Base-by-base conservation (phyloP, 176 grass and related monocot genomes). In the Juncus inflexus region DNA sequence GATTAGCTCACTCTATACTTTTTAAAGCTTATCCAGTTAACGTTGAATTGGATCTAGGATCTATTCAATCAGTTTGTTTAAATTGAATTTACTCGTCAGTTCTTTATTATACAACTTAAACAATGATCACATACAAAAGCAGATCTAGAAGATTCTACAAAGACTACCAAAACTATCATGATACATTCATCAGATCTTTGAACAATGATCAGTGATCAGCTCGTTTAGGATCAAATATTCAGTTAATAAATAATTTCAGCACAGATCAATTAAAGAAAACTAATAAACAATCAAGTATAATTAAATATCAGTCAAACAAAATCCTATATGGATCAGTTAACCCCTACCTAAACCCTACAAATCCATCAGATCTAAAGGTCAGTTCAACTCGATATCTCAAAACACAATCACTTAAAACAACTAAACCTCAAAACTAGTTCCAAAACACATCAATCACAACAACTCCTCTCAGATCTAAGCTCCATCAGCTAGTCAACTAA, bases 361-460 rank as follows among this genome's bases (percentile, higher is more conserved):
- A 60, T 41, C 43, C 42, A 59, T 47, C 68, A 71, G 68, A 71
- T 71, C 68, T 52, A 58, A 42, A 28, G 12, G 39, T 71, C 68
- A 71, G 3, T 6, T 58, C 51, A 42, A 6, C 14, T 54, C 8
- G 9, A 64, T 58, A 75, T 8, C 15, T 75, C 35, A 64, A 63
- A 37, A 50, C 2, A 14, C 16, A 52, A 51, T 52, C 52, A 47
- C 52, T 37, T 56, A 72, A 58, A 5, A 49, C 2, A 41, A 56
- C n/a, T 57, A 57, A 62, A 60, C 74, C 61, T 49, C 55, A 12
- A 64, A 2, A 43, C 11, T 3, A 37, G 9, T 37, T 15, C 3
- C 3, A 79, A 36, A 50, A 64, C 45, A 16, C 7, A 50, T 0
- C 35, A 64, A 53, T 28, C 19, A 62, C 58, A 77, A 49, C 15